phyloP scores from a whole-genome alignment of 2,329 filamentous ascomycete genomes.

The Penicillium sp. region DNA sequence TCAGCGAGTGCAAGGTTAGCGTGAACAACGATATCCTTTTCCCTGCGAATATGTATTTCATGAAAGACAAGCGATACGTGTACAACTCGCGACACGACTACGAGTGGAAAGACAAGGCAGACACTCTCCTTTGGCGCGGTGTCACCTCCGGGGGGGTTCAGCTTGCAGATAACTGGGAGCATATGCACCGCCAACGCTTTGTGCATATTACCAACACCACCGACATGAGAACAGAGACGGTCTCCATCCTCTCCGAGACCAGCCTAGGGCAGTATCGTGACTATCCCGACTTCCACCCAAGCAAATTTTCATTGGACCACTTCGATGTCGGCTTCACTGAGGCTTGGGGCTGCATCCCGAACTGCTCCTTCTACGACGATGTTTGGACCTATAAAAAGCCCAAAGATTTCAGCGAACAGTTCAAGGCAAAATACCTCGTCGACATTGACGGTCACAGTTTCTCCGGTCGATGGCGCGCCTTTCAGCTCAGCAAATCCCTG shows the following conservation, averaged over 20 bases:
- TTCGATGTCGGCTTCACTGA: conserved; percentile 33
- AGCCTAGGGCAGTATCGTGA: conserved; percentile 5
- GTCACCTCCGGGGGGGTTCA: conserved; percentile 56
- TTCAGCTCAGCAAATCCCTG: conserved; percentile 41
- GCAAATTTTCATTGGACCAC: conserved; percentile 27
- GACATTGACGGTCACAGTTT: conserved; percentile 37
- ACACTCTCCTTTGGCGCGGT: conserved; percentile 55
- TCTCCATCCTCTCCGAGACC: conserved; percentile 25
- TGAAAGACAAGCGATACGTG: conserved; percentile 50
- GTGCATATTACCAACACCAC: conserved; percentile 32
- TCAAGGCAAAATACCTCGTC: conserved; percentile 31
- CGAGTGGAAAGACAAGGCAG: conserved; percentile 51
- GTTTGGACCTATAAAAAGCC: conserved; percentile 20
- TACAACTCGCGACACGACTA: conserved; percentile 50
- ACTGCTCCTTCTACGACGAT: conserved; percentile 31
- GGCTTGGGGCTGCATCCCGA: conserved; percentile 30
- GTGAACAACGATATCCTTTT: conserved; percentile 64
- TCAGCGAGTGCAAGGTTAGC: conserved; percentile 59
- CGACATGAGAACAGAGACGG: conserved; percentile 16
- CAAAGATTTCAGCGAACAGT: conserved; percentile 28
- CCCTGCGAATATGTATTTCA: conserved; percentile 60
- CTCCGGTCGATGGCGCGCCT: conserved; percentile 36
- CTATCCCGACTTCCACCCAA: conserved; percentile 7
- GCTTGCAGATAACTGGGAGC: conserved; percentile 30
- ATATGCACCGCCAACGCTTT: conserved; percentile 34